phyloP scores from a whole-genome alignment of 495 filamentous ascomycete genomes.

The Hypoxylon trugodes region DNA sequence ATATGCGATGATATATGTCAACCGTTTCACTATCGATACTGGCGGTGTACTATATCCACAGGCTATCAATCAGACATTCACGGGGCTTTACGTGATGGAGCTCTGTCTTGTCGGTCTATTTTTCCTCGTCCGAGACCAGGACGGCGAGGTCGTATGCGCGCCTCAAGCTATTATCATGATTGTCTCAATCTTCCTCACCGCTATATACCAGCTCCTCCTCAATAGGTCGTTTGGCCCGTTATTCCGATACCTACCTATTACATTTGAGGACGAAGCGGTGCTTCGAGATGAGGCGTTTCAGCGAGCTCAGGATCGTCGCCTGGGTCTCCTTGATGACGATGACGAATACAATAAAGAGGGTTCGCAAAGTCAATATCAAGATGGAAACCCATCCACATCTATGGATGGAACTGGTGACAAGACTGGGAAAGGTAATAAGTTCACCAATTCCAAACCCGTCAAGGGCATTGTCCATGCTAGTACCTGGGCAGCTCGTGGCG shows the following conservation, averaged over 20 bases:
- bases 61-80: constrained; percentile 96
- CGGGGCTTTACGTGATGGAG: constrained; percentile 94
- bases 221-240: constrained; percentile 88
- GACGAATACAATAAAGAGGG: constrained; percentile 51
- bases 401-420: constrained; percentile 27
- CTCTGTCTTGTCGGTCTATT: constrained; percentile 90
- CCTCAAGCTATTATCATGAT: constrained; percentile 94
- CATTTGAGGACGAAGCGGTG: constrained; percentile 93
- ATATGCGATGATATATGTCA: constrained; percentile 96
- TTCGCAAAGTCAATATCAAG: constrained; percentile 40
- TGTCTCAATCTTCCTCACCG: constrained; percentile 71
- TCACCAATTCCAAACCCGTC: constrained; percentile 51
- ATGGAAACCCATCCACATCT: constrained; percentile 30
- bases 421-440: constrained; percentile 31
- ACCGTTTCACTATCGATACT: constrained; percentile 88
- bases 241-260: constrained; percentile 90
- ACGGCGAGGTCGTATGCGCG: constrained; percentile 68
- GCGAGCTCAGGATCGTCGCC: constrained; percentile 71
- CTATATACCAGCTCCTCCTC: constrained; percentile 82
- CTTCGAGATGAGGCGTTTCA: constrained; percentile 88
- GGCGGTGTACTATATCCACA: constrained; percentile 92
- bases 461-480: constrained; percentile 56
- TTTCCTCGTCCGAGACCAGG: constrained; percentile 76
- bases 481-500: constrained; percentile 56
- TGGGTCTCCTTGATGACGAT: constrained; percentile 62